Base-by-base conservation (phyloP, 768 basidiomycete species). In the Rhizopogon vinicolor region DNA sequence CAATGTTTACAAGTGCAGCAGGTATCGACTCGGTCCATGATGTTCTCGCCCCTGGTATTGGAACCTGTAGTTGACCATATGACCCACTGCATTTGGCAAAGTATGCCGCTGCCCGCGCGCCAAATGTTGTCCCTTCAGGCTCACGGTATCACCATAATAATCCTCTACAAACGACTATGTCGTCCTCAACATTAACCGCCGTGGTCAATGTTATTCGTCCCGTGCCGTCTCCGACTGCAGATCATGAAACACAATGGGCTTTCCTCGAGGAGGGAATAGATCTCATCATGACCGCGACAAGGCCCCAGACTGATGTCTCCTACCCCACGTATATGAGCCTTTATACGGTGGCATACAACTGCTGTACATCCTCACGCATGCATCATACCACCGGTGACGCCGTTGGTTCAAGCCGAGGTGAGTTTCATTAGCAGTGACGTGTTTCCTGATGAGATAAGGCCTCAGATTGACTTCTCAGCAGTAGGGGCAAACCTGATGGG, bases 291-390 rank as follows among this genome's bases (percentile, higher is more conserved):
- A 10, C 31, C 9, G 31, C 93, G 91, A 91, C 87, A 61, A 90
- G 90, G 72, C 77, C 92, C 18, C 89, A 91, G 64, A 90, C 87
- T 0, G 91, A 91, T 57, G 87, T 93, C 51, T 91, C 91, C 19
- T 91, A 90, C 73, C 88, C 87, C 57, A 91, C 84, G 79, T 92
- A 92, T 69, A 93, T 89, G 91, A 80, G 69, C 60, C 76, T 85
- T 56, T 93, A 98, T 74, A 96, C 94, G 18, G 91, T 93, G 51
- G 90, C 92, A 8, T 98, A 98, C 79, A 98, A 98, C 76, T 98
- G 96, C 70, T 99, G 96, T 68, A 98, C 92, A 25, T 89, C 89
- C 29, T 89, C 89, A 2, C 86, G 85, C 70, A 87, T 87, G 85
- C 82, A 80, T 63, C 77, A 78, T 45, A 73, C 66, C 25, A 72